A percentile compares a stretch with the other conserved stretches of the same genome.
These are phyloP conservation scores for Stenogyne calaminthoides DNA, from an alignment of 305 asterid genomes.

Conservation along the genomic window DNA sequence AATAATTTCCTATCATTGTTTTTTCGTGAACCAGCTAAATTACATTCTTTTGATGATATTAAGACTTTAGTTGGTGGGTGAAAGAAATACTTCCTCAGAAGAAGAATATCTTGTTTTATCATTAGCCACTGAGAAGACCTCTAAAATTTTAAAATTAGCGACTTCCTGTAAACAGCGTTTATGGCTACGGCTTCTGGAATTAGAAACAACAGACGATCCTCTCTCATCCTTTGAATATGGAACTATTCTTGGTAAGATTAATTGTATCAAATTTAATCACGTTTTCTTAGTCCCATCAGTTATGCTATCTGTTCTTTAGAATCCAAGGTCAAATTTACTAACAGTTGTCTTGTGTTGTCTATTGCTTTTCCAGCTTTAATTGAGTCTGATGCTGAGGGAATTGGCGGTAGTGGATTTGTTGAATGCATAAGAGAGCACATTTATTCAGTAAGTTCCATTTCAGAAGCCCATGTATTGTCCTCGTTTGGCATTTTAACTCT, in stretches of 20 bases:
- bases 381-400: constrained; percentile 99
- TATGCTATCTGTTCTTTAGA: constrained; percentile 14
- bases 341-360: not conserved
- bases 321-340: constrained; percentile 2
- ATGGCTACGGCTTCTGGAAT: constrained; percentile 92
- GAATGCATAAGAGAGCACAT: constrained; percentile 97
- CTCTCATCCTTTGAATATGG: constrained; percentile 97
- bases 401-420: constrained; percentile 98
- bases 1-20: constrained; percentile 5
- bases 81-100: constrained; percentile 14
- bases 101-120: constrained; percentile 23
- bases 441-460: constrained; percentile 66
- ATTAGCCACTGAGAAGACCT: constrained; percentile 18
- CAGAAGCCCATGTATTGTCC: constrained; percentile 20
- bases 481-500: constrained; percentile 25
- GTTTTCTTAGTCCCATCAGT: constrained; percentile 19
- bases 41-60: not conserved
- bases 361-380: constrained; percentile 70
- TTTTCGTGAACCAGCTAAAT: not conserved
- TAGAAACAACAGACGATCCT: constrained; percentile 97
- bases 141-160: constrained; percentile 18
- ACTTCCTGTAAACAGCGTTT: constrained; percentile 63
- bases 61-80: constrained; percentile 1
- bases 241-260: constrained; percentile 83
- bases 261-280: constrained; percentile 21